Conservation (phyloP, 257 asterid species). For the Solanum medicagineum region DNA sequence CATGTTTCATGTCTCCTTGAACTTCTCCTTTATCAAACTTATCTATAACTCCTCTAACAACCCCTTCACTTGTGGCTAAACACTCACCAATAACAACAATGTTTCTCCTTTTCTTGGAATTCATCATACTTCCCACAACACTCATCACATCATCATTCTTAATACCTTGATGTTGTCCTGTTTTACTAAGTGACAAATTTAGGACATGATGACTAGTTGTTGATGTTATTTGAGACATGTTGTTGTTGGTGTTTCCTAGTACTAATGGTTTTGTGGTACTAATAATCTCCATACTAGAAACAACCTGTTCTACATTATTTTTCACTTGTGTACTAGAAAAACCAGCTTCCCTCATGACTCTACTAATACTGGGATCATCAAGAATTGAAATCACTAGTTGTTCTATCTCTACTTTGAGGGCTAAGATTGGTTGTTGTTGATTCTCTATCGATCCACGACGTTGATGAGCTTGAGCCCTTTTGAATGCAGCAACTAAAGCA, state of each 20-base stretch:
- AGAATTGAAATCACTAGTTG: conserved; percentile 77
- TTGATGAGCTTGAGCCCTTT: conserved; percentile 93
- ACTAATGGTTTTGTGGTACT: conserved; percentile 11
- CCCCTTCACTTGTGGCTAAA: conserved; percentile 28
- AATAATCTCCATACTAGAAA: conserved; percentile 18
- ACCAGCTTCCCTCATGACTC: conserved; percentile 96
- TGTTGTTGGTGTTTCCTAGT: conserved; percentile 16
- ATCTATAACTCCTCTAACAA: conserved; percentile 53
- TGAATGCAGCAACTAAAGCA: conserved; percentile 93
- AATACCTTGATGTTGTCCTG: conserved; percentile 7
- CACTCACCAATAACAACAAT: conserved; percentile 42
- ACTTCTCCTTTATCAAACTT: conserved; percentile 53
- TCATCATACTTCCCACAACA: conserved; percentile 55
- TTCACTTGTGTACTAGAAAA: conserved; percentile 81
- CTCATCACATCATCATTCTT: conserved; percentile 36
- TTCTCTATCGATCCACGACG: conserved; percentile 73
- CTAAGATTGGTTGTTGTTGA: conserved; percentile 76
- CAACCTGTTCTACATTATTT: conserved; percentile 53
- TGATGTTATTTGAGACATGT: conserved; percentile 1
- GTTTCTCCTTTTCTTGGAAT: conserved; percentile 38
- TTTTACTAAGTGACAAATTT: neutral
- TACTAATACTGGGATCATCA: conserved; percentile 93
- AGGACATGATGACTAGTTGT: conserved; percentile 14
- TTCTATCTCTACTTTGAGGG: conserved; percentile 65
- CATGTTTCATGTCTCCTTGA: conserved; percentile 39